These are phyloP conservation scores for Selenicereus undatus DNA, from an alignment of 148 eudicot species.

Conservation along the genomic window DNA sequence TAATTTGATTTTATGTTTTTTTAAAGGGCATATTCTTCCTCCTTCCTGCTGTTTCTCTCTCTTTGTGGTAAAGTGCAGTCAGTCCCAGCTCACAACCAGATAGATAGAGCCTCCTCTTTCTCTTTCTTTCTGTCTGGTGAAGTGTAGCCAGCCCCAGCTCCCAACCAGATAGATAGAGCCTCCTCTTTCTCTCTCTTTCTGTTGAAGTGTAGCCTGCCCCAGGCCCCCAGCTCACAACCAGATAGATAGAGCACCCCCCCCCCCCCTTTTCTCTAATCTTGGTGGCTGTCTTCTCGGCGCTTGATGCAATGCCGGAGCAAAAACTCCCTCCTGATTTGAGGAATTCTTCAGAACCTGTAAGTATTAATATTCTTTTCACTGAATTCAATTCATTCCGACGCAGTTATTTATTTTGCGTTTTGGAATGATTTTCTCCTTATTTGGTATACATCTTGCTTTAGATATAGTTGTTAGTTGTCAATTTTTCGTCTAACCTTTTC, in stretches of 20 bases:
- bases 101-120: too few species aligned
- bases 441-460: neutral
- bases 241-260: neutral
- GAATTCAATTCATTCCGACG: neutral
- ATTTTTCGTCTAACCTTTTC: neutral
- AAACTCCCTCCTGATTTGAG: constrained; percentile 1
- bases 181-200: neutral
- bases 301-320: constrained; percentile 23
- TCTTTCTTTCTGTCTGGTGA: too few species aligned
- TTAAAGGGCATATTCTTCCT: neutral
- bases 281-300: neutral
- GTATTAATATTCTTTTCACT: neutral
- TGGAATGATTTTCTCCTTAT: neutral
- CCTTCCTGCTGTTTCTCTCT: constrained; percentile 12
- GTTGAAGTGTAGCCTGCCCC: neutral
- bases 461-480: neutral
- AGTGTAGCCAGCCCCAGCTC: constrained; percentile 14
- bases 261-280: neutral
- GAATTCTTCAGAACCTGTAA: constrained; percentile 18
- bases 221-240: constrained; percentile 25
- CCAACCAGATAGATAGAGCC: neutral
- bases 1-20: too few species aligned
- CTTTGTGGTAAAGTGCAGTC: constrained; percentile 24
- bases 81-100: neutral
- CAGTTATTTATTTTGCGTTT: neutral